Percentiles rank a stretch among this genome's conserved stretches.
phyloP scores from a whole-genome alignment of 2,329 filamentous ascomycete genomes.

The Trichoderma afroharzianum region DNA sequence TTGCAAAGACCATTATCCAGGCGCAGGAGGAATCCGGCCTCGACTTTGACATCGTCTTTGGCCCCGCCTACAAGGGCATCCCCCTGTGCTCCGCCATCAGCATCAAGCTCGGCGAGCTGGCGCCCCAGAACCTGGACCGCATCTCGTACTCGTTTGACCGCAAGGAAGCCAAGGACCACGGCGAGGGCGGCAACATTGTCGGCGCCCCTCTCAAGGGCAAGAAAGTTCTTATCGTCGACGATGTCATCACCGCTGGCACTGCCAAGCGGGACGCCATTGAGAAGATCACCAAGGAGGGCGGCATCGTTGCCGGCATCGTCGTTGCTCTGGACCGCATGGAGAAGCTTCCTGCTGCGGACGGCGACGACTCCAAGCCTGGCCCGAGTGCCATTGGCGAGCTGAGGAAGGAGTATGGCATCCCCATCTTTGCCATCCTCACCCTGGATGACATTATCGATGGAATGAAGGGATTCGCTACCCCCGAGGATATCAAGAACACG shows the following conservation, averaged over 20 bases:
- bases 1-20: slow-evolving; percentile 63
- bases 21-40: slow-evolving; percentile 42
- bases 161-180: slow-evolving; percentile 94
- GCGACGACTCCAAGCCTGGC: slow-evolving; percentile 64
- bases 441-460: slow-evolving; percentile 78
- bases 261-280: slow-evolving; percentile 89
- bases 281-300: slow-evolving; percentile 83
- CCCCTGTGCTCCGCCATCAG: slow-evolving; percentile 77
- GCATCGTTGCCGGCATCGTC: slow-evolving; percentile 79
- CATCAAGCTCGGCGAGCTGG: slow-evolving; percentile 69
- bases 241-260: slow-evolving; percentile 93
- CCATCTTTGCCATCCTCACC: slow-evolving; percentile 78
- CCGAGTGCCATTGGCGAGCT: slow-evolving; percentile 84
- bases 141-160: slow-evolving; percentile 89
- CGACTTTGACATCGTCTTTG: slow-evolving; percentile 83
- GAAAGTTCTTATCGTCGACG: slow-evolving; percentile 86
- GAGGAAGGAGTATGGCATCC: slow-evolving; percentile 76
- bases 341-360: slow-evolving; percentile 64
- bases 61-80: slow-evolving; percentile 95
- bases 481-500: slow-evolving; percentile 61
- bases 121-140: slow-evolving; percentile 60
- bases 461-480: slow-evolving; percentile 58
- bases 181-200: slow-evolving; percentile 90
- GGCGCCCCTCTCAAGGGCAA: slow-evolving; percentile 82
- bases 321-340: slow-evolving; percentile 86